A percentile compares a stretch with the other conserved stretches of the same genome.
Conservation (phyloP, 2,329 filamentous ascomycete species). For the Pseudodiploospora longispora region DNA sequence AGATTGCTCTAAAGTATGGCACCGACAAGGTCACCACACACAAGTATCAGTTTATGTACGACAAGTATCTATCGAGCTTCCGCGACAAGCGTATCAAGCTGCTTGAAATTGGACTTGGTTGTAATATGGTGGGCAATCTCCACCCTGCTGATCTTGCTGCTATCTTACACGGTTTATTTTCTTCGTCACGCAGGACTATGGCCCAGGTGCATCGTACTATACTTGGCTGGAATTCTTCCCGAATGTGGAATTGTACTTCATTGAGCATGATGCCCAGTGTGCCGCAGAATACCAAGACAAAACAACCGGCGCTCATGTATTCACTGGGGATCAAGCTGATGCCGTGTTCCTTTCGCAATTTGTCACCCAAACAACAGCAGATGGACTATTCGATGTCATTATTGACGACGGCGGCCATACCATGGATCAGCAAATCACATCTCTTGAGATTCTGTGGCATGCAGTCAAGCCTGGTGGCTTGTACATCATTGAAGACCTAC, state of each 20-base stretch:
- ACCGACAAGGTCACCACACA: constrained; percentile 32
- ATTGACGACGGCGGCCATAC: constrained; percentile 31
- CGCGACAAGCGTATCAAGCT: constrained; percentile 27
- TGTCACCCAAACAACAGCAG: constrained; percentile 20
- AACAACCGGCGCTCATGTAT: constrained; percentile 28
- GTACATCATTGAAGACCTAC: constrained; percentile 28
- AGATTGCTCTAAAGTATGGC: constrained; percentile 25
- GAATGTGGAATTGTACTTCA: constrained; percentile 31
- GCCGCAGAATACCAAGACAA: constrained; percentile 26
- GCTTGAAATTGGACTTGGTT: constrained; percentile 34
- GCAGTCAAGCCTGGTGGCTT: constrained; percentile 26
- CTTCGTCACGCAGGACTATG: constrained; percentile 17
- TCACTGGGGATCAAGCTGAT: constrained; percentile 31
- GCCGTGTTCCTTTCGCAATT: constrained; percentile 26
- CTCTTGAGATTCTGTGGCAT: constrained; percentile 26
- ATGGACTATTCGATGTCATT: constrained; percentile 29
- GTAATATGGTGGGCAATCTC: constrained; percentile 22
- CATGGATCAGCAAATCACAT: constrained; percentile 30
- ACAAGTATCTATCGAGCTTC: constrained; percentile 26
- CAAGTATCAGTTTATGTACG: constrained; percentile 32
- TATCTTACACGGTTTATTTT: background rate
- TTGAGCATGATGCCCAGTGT: constrained; percentile 30
- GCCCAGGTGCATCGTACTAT: constrained; percentile 30
- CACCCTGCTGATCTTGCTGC: background rate
- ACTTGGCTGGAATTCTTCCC: constrained; percentile 33